A percentile compares a stretch with the other conserved stretches of the same genome.
These are phyloP conservation scores for Dactylonectria macrodidyma DNA, from an alignment of 2,329 filamentous ascomycete genomes.

Conservation along the genomic window DNA sequence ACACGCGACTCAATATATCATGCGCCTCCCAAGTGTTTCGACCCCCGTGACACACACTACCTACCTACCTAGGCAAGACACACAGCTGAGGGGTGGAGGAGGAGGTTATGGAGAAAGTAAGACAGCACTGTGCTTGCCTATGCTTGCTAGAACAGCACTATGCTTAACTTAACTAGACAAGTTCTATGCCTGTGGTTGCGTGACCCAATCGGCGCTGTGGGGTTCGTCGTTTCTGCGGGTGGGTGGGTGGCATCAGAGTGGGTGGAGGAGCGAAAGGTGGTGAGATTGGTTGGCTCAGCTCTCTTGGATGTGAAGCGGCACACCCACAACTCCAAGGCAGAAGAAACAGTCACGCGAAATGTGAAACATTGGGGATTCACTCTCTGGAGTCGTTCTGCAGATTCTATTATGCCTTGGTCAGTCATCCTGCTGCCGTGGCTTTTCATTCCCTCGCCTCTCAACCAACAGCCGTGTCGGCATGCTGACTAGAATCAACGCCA, in stretches of 20 bases:
- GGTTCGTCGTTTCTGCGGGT: slow-evolving; percentile 14
- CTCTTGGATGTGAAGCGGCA: not conserved
- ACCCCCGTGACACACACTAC: slow-evolving; percentile 18
- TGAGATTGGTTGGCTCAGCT: slow-evolving; percentile 26
- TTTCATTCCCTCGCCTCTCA: slow-evolving; percentile 3
- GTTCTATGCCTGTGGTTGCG: not conserved
- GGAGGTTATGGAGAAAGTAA: not conserved
- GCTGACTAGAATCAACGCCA: slow-evolving; percentile 30
- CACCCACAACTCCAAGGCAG: slow-evolving; percentile 7
- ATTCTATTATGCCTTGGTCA: not conserved
- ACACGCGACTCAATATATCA: slow-evolving; percentile 26
- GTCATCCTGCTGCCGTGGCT: not conserved
- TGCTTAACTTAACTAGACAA: not conserved
- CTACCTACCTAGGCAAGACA: not conserved
- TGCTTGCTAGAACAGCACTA: not conserved
- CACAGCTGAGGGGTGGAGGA: not conserved
- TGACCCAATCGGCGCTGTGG: slow-evolving; percentile 27
- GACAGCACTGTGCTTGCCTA: not conserved
- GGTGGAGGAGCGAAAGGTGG: slow-evolving; percentile 1
- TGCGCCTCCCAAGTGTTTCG: slow-evolving; percentile 1
- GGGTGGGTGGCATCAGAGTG: not conserved
- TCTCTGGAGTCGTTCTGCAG: not conserved
- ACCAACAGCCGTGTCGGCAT: slow-evolving; percentile 29
- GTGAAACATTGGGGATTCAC: slow-evolving; percentile 6
- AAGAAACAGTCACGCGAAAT: slow-evolving; percentile 14